phyloP scores from a whole-genome alignment of 2,329 filamentous ascomycete genomes.

The Teratosphaeria viscida region DNA sequence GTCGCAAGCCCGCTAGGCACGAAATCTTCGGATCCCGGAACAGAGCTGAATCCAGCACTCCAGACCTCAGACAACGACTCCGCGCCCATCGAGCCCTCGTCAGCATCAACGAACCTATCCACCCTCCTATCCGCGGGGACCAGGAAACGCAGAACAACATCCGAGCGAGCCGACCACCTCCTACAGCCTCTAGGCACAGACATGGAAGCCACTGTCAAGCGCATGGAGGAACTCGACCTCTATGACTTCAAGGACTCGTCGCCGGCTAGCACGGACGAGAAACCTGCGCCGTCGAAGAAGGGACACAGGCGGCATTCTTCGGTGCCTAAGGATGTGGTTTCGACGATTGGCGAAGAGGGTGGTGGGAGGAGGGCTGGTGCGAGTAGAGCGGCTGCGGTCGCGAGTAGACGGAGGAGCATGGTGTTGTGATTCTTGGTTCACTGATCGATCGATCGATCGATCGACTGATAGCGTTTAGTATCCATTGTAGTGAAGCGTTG shows the following conservation, averaged over 20 bases:
- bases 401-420: slow-evolving; percentile 26
- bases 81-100: not conserved
- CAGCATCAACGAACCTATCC: slow-evolving; percentile 5
- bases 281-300: not conserved
- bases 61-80: not conserved
- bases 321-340: slow-evolving; percentile 11
- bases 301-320: slow-evolving; percentile 17
- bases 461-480: not conserved
- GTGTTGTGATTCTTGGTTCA: slow-evolving; percentile 14
- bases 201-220: slow-evolving; percentile 13
- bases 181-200: not conserved
- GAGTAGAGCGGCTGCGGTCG: slow-evolving; percentile 22
- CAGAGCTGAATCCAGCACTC: not conserved
- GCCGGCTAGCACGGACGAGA: slow-evolving; percentile 2
- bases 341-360: not conserved
- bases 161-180: slow-evolving; percentile 1
- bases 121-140: slow-evolving; percentile 6
- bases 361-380: not conserved
- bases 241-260: slow-evolving; percentile 26
- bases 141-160: slow-evolving; percentile 1
- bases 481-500: not conserved
- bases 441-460: too few species aligned
- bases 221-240: slow-evolving; percentile 21
- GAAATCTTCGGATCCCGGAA: slow-evolving; percentile 7
- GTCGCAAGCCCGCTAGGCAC: slow-evolving; percentile 10